phyloP scores from a whole-genome alignment of 1,139 yeast species.

The Lodderomyces metapsilosis region DNA sequence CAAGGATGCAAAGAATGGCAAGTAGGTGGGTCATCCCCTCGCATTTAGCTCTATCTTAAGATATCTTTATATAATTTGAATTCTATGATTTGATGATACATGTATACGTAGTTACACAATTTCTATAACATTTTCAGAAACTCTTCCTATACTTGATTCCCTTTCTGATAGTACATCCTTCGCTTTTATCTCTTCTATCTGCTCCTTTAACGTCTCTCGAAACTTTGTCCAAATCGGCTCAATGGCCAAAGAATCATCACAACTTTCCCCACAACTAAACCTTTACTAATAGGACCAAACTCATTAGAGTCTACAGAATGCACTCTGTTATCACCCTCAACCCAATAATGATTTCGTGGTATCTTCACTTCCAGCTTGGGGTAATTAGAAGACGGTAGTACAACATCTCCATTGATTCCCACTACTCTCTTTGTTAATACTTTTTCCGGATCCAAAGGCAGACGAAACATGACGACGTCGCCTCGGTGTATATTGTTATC shows the following conservation, averaged over 20 bases:
- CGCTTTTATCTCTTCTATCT: too few relatives aligned
- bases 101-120: too few relatives aligned
- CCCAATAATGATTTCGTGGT: conserved; percentile 87
- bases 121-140: too few relatives aligned
- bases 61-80: too few relatives aligned
- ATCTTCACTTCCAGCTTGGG: conserved; percentile 60
- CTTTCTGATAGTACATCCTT: too few relatives aligned
- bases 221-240: conserved; percentile 44
- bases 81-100: too few relatives aligned
- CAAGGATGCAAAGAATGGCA: conserved; percentile 5
- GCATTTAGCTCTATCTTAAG: too few relatives aligned
- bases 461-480: conserved; percentile 74
- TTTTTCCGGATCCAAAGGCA: conserved; percentile 75
- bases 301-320: conserved; percentile 83
- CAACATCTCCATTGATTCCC: conserved; percentile 69
- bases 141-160: too few relatives aligned
- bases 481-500: conserved; percentile 52
- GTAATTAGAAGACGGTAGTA: conserved; percentile 58
- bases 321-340: conserved; percentile 85
- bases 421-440: conserved; percentile 74
- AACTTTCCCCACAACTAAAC: conserved; percentile 74
- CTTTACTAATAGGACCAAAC: conserved; percentile 84
- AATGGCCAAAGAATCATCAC: conserved; percentile 67
- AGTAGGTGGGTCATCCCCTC: not conserved
- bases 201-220: conserved; percentile 14